These are phyloP conservation scores for Aspergillus fischeri DNA, from an alignment of 2,329 filamentous ascomycete species.

Conservation along the genomic window DNA sequence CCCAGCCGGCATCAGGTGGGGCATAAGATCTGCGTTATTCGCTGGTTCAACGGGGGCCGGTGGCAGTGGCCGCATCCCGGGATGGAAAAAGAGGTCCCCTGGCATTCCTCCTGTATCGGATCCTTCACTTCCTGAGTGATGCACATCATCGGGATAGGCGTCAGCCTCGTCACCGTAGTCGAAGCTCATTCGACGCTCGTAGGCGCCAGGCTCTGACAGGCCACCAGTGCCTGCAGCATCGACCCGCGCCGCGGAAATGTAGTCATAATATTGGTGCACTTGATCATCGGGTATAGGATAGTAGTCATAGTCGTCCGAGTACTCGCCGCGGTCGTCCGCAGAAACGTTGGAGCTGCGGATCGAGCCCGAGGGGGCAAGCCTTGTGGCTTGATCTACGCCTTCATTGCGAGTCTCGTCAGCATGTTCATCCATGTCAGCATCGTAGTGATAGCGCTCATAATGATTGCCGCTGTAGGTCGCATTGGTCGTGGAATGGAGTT, in stretches of 20 bases:
- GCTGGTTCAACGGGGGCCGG: constrained; percentile 58
- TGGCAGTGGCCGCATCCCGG: constrained; percentile 65
- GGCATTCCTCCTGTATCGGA: constrained; percentile 70
- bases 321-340: constrained; percentile 22
- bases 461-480: constrained; percentile 71
- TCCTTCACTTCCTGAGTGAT: constrained; percentile 57
- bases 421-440: constrained; percentile 42
- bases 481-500: constrained; percentile 45
- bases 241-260: constrained; percentile 63
- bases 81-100: constrained; percentile 91
- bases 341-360: constrained; percentile 26
- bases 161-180: constrained; percentile 90
- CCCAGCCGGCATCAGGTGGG: constrained; percentile 50
- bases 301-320: constrained; percentile 33
- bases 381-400: constrained; percentile 10
- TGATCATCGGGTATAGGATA: constrained; percentile 46
- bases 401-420: constrained; percentile 18
- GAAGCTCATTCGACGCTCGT: constrained; percentile 70
- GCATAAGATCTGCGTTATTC: constrained; percentile 41
- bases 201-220: constrained; percentile 66
- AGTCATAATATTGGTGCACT: constrained; percentile 55
- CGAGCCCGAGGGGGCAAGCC: constrained; percentile 22
- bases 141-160: constrained; percentile 47
- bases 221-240: constrained; percentile 91
- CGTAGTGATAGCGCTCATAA: constrained; percentile 58